Base-by-base conservation (phyloP, 495 filamentous ascomycete genomes). In the Tuber indicum region DNA sequence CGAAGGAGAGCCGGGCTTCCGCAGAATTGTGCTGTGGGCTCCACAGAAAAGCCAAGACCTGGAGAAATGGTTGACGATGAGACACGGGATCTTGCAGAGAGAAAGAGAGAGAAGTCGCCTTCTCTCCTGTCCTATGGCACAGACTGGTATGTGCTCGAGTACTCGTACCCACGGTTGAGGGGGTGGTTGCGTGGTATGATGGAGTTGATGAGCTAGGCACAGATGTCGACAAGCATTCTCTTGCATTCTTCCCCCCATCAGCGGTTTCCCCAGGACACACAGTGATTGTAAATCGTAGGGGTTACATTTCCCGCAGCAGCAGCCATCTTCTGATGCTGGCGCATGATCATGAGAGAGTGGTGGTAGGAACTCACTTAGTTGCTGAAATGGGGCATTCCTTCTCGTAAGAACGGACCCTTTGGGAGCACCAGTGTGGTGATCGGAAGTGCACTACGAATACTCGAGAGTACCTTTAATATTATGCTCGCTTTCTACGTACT, bases 51-150 rank as follows among this genome's bases (percentile, higher is more conserved):
- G 78, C 73, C 52, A 75, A 78, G 78, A 79, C 76, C 76, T 80
- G 76, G 78, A 75, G 78, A 76, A 76, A 76, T 70, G 52, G 52
- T 62, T 71, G 77, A 73, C 75, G 73, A 79, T 80, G 78, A 79
- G 78, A 80, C 78, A 80, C 78, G 78, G 78, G 78, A 80, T 80
- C 78, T 71, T 45, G 74, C 78, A 73, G 71, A 1, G 46, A 71
- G 70, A 49, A 39, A 72, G 39, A n/a, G 74, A 46, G 70, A 43
- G 47, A 62, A 75, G 58, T 44, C 32, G 47, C 58, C 9, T 66
- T 16, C 58, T 36, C 58, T 36, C 58, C 58, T 36, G 17, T 26
- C 26, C 12, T 19, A 66, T 17, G 26, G 58, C 16, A 36, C 3
- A 16, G 58, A 36, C 14, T 36, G 58, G 26, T 16, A 66, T 36